phyloP scores from a whole-genome alignment of 2,329 filamentous ascomycete species.

The Cordyceps militaris region DNA sequence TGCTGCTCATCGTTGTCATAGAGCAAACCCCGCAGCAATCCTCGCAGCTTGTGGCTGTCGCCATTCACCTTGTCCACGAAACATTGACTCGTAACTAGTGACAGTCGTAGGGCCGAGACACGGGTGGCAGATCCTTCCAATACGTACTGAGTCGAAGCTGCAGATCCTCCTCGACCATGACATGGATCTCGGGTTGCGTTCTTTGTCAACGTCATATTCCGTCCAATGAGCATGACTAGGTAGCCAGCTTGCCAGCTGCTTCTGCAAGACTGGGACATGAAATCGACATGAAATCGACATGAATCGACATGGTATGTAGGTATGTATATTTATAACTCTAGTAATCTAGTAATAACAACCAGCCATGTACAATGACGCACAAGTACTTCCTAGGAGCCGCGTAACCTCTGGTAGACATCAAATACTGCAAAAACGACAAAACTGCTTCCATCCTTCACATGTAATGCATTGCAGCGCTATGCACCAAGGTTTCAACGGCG shows the following conservation, averaged over 20 bases:
- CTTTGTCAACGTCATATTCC: background rate
- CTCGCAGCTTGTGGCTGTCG: background rate
- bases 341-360: background rate
- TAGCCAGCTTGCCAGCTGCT: too few relatives aligned
- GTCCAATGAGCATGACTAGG: background rate
- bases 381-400: background rate
- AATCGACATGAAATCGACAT: too few relatives aligned
- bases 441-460: background rate
- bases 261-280: too few relatives aligned
- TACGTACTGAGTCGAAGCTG: background rate
- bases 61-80: too few relatives aligned
- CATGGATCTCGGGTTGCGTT: background rate
- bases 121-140: background rate
- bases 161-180: background rate
- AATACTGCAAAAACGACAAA: background rate
- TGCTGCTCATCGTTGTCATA: background rate
- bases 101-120: background rate
- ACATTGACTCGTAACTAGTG: too few relatives aligned
- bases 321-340: constrained; percentile 4
- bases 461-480: background rate
- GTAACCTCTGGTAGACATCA: background rate
- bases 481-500: background rate
- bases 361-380: background rate
- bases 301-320: background rate
- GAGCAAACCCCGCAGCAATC: background rate